Percentiles rank a stretch among this genome's conserved stretches.
phyloP scores from a whole-genome alignment of 208 protist species.

The Wallacemonas sp. region DNA sequence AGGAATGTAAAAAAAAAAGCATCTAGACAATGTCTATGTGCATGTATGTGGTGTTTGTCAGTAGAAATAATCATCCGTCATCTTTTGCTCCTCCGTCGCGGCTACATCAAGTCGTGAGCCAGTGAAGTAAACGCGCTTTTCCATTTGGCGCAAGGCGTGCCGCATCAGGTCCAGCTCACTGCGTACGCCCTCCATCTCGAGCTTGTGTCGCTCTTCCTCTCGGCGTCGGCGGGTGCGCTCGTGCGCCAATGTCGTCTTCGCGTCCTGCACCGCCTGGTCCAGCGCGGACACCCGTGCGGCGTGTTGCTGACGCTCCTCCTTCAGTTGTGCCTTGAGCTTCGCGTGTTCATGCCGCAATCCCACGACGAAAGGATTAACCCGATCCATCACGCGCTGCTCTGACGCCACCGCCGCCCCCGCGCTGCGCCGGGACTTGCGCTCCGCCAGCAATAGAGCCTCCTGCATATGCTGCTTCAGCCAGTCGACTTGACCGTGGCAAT shows the following conservation, averaged over 20 bases:
- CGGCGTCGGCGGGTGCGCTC: slow-evolving; percentile 29
- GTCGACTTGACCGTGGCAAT: slow-evolving; percentile 37
- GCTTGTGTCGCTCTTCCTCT: slow-evolving; percentile 47
- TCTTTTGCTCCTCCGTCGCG: slow-evolving; percentile 15
- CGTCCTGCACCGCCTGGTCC: slow-evolving; percentile 15
- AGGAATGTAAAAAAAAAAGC: slow-evolving; percentile 10
- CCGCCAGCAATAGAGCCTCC: slow-evolving; percentile 30
- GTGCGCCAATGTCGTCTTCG: slow-evolving; percentile 16
- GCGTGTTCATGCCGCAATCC: slow-evolving; percentile 27
- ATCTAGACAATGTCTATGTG: too few species aligned
- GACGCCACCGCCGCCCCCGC: slow-evolving; percentile 29
- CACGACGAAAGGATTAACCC: slow-evolving; percentile 4
- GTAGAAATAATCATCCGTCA: slow-evolving; percentile 32
- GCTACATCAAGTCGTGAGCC: slow-evolving; percentile 25
- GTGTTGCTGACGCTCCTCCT: slow-evolving; percentile 16
- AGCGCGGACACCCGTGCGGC: neutral
- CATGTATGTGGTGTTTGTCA: too few species aligned
- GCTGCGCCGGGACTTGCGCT: slow-evolving; percentile 33
- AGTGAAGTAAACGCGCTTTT: slow-evolving; percentile 73
- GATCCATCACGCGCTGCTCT: slow-evolving; percentile 18
- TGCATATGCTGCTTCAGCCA: slow-evolving; percentile 42
- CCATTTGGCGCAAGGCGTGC: slow-evolving; percentile 69
- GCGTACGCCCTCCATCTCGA: slow-evolving; percentile 70
- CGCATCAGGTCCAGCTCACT: slow-evolving; percentile 81
- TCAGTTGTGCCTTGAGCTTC: slow-evolving; percentile 32